phyloP scores from a whole-genome alignment of 1,139 yeast species.

The Suhomyces guaymorum region DNA sequence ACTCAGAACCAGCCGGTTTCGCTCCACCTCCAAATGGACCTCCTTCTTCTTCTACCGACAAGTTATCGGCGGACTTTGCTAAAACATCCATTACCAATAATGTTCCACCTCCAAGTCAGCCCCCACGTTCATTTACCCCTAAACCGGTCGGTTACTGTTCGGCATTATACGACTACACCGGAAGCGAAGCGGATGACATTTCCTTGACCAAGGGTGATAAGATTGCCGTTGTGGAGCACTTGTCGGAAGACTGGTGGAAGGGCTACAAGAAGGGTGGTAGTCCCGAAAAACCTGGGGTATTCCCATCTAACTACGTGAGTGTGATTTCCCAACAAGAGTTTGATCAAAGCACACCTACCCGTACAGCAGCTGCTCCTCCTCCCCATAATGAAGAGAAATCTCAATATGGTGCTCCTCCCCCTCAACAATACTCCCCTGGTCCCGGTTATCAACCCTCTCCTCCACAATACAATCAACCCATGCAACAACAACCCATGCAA shows the following conservation, averaged over 20 bases:
- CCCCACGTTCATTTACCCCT: conserved; percentile 22
- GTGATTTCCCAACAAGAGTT: conserved; percentile 42
- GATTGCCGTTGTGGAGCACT: conserved; percentile 67
- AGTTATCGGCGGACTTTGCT: conserved; percentile 24
- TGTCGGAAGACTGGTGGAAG: conserved; percentile 90
- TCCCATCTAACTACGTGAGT: conserved; percentile 85
- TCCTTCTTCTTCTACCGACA: conserved; percentile 16
- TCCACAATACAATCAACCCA: conserved; percentile 17
- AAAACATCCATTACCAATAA: conserved; percentile 24
- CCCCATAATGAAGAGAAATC: conserved; percentile 22
- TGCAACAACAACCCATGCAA: conserved; percentile 17
- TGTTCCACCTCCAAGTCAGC: conserved; percentile 24
- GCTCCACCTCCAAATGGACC: conserved; percentile 13
- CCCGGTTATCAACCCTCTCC: conserved; percentile 17
- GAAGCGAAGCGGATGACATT: conserved; percentile 74
- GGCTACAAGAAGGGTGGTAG: conserved; percentile 53
- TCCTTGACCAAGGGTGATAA: conserved; percentile 64
- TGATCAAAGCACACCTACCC: conserved; percentile 15
- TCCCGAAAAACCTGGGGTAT: conserved; percentile 65
- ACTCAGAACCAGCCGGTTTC: conserved; percentile 21
- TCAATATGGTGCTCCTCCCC: conserved; percentile 17
- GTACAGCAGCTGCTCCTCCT: conserved; percentile 14
- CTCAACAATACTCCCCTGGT: conserved; percentile 16
- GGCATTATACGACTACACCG: conserved; percentile 72
- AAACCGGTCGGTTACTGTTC: conserved; percentile 47